phyloP scores from a whole-genome alignment of 2,329 filamentous ascomycete genomes.

The Xylariaceae sp. region DNA sequence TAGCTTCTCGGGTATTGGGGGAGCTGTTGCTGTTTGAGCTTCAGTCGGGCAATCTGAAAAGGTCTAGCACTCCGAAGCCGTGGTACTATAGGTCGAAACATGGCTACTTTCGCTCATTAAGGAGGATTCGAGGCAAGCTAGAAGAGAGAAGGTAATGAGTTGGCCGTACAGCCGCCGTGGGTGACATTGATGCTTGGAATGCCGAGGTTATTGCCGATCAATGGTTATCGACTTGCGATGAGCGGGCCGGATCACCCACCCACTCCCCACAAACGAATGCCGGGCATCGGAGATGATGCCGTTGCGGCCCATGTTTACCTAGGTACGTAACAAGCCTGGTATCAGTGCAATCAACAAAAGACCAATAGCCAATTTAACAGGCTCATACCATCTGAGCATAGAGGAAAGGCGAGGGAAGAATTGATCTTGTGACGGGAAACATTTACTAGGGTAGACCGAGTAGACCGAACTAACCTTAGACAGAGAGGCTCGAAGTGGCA shows the following conservation, averaged over 20 bases:
- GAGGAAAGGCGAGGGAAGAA: too few relatives aligned
- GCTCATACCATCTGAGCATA: too few relatives aligned
- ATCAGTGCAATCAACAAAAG: too few relatives aligned
- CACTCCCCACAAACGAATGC: neutral
- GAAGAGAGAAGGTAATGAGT: neutral
- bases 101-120: slow-evolving; percentile 23
- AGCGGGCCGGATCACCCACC: neutral
- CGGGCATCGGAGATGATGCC: slow-evolving; percentile 11
- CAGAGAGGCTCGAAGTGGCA: too few relatives aligned
- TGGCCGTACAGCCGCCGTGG: neutral
- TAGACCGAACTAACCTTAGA: too few relatives aligned
- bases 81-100: slow-evolving; percentile 37
- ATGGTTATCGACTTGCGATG: neutral
- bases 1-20: slow-evolving; percentile 32
- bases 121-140: neutral
- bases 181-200: too few relatives aligned
- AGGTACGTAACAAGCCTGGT: too few relatives aligned
- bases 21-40: slow-evolving; percentile 21
- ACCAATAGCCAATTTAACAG: too few relatives aligned
- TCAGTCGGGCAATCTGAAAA: slow-evolving; percentile 27
- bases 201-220: slow-evolving; percentile 14
- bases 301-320: neutral
- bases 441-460: too few relatives aligned
- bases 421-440: too few relatives aligned
- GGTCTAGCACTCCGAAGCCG: slow-evolving; percentile 25